These are phyloP conservation scores for Chlamydomonas schloesseri DNA, from an alignment of 139 green algal genomes.

Conservation along the genomic window DNA sequence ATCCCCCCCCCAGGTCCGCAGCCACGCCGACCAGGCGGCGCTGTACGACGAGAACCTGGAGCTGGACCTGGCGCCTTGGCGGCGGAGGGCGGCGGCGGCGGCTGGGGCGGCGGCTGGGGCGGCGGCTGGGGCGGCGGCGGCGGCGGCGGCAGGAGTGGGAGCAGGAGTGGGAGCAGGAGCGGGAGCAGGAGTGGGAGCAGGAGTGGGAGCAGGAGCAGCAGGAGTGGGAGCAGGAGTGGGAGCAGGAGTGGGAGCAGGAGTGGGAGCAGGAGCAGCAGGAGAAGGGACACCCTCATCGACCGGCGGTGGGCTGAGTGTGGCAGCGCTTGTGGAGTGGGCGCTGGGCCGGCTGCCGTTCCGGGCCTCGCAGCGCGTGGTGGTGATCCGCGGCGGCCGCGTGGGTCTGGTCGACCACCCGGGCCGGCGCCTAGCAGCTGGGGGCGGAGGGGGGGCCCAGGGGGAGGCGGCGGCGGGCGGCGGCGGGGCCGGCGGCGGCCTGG, in stretches of 20 bases:
- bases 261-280: no score
- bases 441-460: no score
- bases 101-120: neutral
- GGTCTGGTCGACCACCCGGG: no score
- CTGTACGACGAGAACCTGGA: slow-evolving; percentile 31
- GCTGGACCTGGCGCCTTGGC: slow-evolving; percentile 26
- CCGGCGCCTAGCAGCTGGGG: no score
- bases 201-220: no score
- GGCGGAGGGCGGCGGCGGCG: neutral
- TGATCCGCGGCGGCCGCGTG: no score
- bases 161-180: neutral
- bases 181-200: neutral
- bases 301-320: neutral
- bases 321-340: neutral
- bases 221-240: no score
- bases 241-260: no score
- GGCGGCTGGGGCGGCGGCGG: no score
- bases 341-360: neutral
- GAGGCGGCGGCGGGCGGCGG: no score
- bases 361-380: neutral
- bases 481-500: no score
- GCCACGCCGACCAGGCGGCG: neutral
- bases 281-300: no score
- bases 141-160: neutral
- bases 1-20: neutral